Conservation (phyloP, 2,329 filamentous ascomycete genomes). For the Penicillium griseofulvum region DNA sequence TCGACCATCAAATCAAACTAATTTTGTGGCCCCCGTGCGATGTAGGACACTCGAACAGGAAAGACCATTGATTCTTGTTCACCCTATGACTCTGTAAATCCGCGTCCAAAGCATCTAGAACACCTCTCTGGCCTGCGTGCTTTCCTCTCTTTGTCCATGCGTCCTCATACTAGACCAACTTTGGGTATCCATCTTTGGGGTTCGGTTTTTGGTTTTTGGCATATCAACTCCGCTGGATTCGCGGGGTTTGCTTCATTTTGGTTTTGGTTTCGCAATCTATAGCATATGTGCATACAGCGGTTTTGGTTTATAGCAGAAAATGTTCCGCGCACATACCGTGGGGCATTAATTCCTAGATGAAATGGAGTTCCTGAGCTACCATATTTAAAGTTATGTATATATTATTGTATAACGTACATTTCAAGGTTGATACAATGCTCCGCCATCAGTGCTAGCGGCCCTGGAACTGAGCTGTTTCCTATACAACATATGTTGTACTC, state of each 20-base stretch:
- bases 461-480: neutral
- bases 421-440: slow-evolving; percentile 3
- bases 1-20: neutral
- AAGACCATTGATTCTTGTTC: neutral
- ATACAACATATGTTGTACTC: too few relatives aligned
- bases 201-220: neutral
- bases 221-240: neutral
- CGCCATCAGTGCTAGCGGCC: slow-evolving; percentile 5
- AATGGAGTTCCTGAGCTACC: neutral
- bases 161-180: neutral
- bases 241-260: neutral
- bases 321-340: neutral
- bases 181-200: neutral
- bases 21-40: neutral
- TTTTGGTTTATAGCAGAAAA: slow-evolving; percentile 1
- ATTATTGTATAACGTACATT: neutral
- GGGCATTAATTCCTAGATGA: neutral
- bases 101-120: neutral
- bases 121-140: neutral
- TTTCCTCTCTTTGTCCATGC: neutral
- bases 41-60: neutral
- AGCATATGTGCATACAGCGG: neutral
- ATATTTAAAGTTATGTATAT: slow-evolving; percentile 1
- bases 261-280: neutral
- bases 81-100: neutral